Evolutionary conservation across 1,284 basidiomycete species (phyloP), one percentile per base, ranked within the genome.

Genomic region (Coriolopsis trogii): DNA sequence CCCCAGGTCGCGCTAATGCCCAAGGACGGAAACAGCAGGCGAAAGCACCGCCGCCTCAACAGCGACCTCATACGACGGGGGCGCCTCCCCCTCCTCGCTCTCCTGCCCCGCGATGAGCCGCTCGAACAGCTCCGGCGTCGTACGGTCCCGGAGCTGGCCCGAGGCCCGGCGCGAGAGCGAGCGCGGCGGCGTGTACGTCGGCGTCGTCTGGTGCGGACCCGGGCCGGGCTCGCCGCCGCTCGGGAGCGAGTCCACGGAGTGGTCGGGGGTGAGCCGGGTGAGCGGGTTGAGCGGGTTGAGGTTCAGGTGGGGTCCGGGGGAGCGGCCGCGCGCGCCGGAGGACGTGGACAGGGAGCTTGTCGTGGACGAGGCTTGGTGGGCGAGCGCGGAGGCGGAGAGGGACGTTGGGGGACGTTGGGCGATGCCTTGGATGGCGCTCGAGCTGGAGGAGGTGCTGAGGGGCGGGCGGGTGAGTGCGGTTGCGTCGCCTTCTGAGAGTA

Each of bases 31-130:
- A 31, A 24, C 21, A 34, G 20, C 20, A 8, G 41, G 41, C 36
- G 45, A 51, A 12, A 20, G 10, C 31, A 21, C 46, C 7, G 44
- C 41, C 3, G 39, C 36, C 24, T 47, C 55, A 25, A 58, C 54
- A 28, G 53, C 59, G 18, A 60, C 71, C 51, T 79, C 77, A 62
- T 89, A 89, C 10, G 76, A 67, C 6, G 87, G 87, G 0, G 87
- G 86, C 28, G 76, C 73, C 60, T 89, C 85, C 21, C 87, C 87
- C 18, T 71, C 72, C 61, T 84, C 79, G 31, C 77, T 81, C 67
- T 84, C 80, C 62, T 82, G 78, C 6, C 87, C 87, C 18, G 79
- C 75, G 28, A 89, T 74, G 12, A 89, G 72, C 29, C 82, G 73
- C 58, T 81, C 80, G 54, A 84, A 88, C 57, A 80, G 74, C 46